phyloP scores from a whole-genome alignment of 805 yeast genomes.

The Grigorovia humatica region DNA sequence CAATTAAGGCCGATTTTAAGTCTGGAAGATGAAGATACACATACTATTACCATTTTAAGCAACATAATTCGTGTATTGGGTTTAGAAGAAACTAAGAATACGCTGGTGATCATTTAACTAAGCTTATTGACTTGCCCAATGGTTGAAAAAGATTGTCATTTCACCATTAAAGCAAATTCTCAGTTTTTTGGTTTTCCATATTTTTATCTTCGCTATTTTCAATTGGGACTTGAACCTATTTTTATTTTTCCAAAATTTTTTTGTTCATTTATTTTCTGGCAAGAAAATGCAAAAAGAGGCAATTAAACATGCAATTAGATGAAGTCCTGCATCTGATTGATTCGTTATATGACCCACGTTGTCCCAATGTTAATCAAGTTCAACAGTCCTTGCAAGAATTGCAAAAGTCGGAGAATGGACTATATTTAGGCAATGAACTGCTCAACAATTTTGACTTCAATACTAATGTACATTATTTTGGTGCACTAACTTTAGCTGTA shows the following conservation, averaged over 20 bases:
- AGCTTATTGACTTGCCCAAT: not conserved
- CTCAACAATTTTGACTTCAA: conserved; percentile 12
- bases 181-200: not conserved
- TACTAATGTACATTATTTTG: conserved; percentile 26
- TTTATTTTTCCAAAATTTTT: not conserved
- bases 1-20: conserved; percentile 20
- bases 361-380: conserved; percentile 21
- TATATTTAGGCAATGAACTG: conserved; percentile 21
- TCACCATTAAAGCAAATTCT: not conserved
- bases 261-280: too few relatives aligned
- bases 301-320: not conserved
- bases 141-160: too few relatives aligned
- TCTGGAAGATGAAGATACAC: conserved; percentile 15
- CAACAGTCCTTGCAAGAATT: conserved; percentile 24
- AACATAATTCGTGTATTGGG: conserved; percentile 39
- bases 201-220: not conserved
- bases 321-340: conserved; percentile 12
- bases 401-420: conserved; percentile 25
- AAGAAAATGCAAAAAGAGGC: not conserved
- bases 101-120: conserved; percentile 13
- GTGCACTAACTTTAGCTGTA: conserved; percentile 28
- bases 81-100: conserved; percentile 26
- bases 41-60: conserved; percentile 24
- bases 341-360: conserved; percentile 18
- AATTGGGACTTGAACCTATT: too few relatives aligned